Base-by-base conservation (phyloP, 2,329 filamentous ascomycete species). In the Cladosporium oxysporum region DNA sequence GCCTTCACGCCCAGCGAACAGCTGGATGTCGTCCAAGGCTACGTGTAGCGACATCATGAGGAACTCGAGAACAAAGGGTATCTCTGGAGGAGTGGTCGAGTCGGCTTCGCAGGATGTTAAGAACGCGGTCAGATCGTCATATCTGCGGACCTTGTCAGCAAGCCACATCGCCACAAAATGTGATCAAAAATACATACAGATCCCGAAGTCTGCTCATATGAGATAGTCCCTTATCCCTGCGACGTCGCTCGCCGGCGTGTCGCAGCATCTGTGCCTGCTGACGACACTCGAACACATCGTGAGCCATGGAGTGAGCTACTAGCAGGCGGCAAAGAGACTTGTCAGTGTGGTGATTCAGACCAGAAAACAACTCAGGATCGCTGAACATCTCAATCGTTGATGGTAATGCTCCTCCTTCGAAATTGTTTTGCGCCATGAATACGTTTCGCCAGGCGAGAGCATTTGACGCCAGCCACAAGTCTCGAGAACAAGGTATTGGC, bases 1-100 rank as follows among this genome's bases (percentile, higher is more conserved):
- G 23, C 86, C 87, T 65, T 87, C 86, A 64, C 88, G 87, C 3
- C 88, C 88, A 0, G 86, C 84, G 70, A 90, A 89, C 2, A 88
- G 80, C 71, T 89, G 86, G 21, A 90, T 77, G 65, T 90, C 87
- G 67, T 88, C 84, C 3, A 89, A 77, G 0, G 84, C 85, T 23
- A 88, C 82, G 71, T 90, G 84, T 8, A 90, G 78, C 69, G 88
- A 84, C 80, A 90, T 84, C 66, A 87, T 78, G 12, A 89, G 79
- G 1, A 88, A 78, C 67, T 82, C 77, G 0, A 83, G 78, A 0
- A 85, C 74, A 59, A 69, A 68, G 28, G 62, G 67, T 28, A 70
- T 70, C 65, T 71, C 55, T 1, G 64, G 70, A 80, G 76, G 55
- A 75, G 65, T 64, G 2, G 52, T 59, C 5, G 49, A 26, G 35